A percentile compares a stretch with the other conserved stretches of the same genome.
Evolutionary conservation across 768 basidiomycete species (phyloP).

Genomic region (Mycena venus): DNA sequence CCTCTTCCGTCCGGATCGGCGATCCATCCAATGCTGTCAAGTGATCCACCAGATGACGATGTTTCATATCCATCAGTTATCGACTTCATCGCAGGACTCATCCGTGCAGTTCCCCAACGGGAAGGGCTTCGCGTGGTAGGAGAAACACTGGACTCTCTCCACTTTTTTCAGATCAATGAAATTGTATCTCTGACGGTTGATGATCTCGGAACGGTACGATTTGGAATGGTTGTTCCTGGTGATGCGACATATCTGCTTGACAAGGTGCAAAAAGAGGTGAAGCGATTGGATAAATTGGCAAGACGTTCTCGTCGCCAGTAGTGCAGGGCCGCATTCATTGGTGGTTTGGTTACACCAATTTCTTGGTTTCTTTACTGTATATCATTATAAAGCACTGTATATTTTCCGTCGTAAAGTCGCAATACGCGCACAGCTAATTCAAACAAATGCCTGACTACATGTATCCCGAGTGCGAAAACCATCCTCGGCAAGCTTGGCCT

Average conservation of each 20-base stretch:
- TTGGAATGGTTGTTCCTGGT: background rate
- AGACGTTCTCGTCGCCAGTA: background rate
- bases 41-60: background rate
- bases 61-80: background rate
- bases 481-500: background rate
- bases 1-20: too few relatives aligned
- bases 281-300: slow-evolving; percentile 6
- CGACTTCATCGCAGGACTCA: background rate
- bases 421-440: background rate
- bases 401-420: background rate
- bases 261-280: slow-evolving; percentile 12
- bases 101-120: background rate
- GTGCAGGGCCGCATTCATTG: background rate
- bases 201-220: slow-evolving; percentile 1
- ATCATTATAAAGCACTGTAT: background rate
- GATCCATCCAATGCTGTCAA: slow-evolving; percentile 5
- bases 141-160: background rate
- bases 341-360: too few relatives aligned
- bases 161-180: slow-evolving; percentile 11
- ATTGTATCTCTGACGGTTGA: background rate
- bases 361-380: background rate
- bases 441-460: background rate
- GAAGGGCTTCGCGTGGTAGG: background rate
- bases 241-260: slow-evolving; percentile 19
- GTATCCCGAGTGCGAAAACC: background rate